Conservation (phyloP, 352 stramenopile genomes). For the Globisporangium carolinianum region DNA sequence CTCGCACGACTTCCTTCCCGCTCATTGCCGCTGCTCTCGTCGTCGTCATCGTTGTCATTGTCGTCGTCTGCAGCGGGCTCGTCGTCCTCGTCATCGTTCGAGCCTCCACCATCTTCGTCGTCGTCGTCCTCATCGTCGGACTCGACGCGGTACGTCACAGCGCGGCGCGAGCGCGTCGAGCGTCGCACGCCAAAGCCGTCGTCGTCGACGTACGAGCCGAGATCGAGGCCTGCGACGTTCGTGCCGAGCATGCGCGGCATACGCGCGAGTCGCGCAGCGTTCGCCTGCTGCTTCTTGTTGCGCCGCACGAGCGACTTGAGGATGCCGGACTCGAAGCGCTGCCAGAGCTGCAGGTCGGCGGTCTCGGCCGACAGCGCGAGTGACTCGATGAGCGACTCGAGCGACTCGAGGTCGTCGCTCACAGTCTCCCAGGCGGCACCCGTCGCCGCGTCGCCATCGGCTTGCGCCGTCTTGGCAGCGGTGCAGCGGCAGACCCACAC, state of each 20-base stretch:
- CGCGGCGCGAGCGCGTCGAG: slow-evolving; percentile 34
- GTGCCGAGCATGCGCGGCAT: slow-evolving; percentile 34
- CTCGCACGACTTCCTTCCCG: neutral
- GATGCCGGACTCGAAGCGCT: slow-evolving; percentile 25
- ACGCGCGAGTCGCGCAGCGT: slow-evolving; percentile 29
- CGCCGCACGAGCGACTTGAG: slow-evolving; percentile 47
- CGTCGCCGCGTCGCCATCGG: slow-evolving; percentile 14
- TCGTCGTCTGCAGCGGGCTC: slow-evolving; percentile 14
- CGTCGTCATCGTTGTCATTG: slow-evolving; percentile 10
- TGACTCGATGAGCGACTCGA: slow-evolving; percentile 37
- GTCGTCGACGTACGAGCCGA: slow-evolving; percentile 19
- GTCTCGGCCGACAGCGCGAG: slow-evolving; percentile 46
- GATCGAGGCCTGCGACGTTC: slow-evolving; percentile 17
- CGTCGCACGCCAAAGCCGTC: slow-evolving; percentile 22
- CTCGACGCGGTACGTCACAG: slow-evolving; percentile 45
- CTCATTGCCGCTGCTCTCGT: slow-evolving; percentile 14
- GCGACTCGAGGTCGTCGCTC: slow-evolving; percentile 39
- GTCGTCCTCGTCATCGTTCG: slow-evolving; percentile 8
- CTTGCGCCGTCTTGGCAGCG: slow-evolving; percentile 2
- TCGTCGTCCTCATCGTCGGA: slow-evolving; percentile 30
- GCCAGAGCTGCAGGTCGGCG: slow-evolving; percentile 50
- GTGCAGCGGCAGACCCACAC: slow-evolving; percentile 58
- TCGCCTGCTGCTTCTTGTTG: slow-evolving; percentile 35
- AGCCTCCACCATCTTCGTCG: slow-evolving; percentile 14
- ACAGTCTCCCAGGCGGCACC: slow-evolving; percentile 46